phyloP scores from a whole-genome alignment of 768 basidiomycete genomes.

The Gelatoporia subvermispora region DNA sequence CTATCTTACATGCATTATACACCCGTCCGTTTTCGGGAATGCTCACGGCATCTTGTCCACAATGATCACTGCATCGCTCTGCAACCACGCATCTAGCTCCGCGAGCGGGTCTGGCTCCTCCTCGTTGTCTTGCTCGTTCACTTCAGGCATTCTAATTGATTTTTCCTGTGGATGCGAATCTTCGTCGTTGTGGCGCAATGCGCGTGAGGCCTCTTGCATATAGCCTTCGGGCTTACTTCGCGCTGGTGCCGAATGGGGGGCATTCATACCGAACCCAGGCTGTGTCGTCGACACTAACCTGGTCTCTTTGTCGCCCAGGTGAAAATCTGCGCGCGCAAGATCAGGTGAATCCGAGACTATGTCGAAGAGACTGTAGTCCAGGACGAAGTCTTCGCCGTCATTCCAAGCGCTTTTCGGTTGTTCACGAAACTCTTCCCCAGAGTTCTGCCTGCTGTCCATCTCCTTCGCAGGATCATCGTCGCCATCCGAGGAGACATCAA shows the following conservation, averaged over 20 bases:
- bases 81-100: slow-evolving; percentile 65
- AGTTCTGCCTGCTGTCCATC: neutral
- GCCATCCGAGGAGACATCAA: neutral
- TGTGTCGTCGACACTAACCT: too few species aligned
- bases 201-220: too few species aligned
- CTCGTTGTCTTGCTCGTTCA: slow-evolving; percentile 9
- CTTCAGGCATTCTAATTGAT: slow-evolving; percentile 4
- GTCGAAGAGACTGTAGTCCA: slow-evolving; percentile 30
- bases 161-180: too few species aligned
- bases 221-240: too few species aligned
- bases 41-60: slow-evolving; percentile 12
- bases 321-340: too few species aligned
- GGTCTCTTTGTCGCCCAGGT: too few species aligned
- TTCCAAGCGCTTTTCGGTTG: neutral
- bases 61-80: slow-evolving; percentile 59
- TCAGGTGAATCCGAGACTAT: slow-evolving; percentile 9
- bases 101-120: slow-evolving; percentile 44
- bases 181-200: too few species aligned
- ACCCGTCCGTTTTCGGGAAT: neutral
- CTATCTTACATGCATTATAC: too few species aligned
- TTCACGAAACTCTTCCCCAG: neutral
- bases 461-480: neutral
- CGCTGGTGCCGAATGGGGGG: too few species aligned
- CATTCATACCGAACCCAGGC: too few species aligned
- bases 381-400: slow-evolving; percentile 17